These are phyloP conservation scores for Penicillium sp. DNA, from an alignment of 2,329 filamentous ascomycete genomes.

Conservation along the genomic window DNA sequence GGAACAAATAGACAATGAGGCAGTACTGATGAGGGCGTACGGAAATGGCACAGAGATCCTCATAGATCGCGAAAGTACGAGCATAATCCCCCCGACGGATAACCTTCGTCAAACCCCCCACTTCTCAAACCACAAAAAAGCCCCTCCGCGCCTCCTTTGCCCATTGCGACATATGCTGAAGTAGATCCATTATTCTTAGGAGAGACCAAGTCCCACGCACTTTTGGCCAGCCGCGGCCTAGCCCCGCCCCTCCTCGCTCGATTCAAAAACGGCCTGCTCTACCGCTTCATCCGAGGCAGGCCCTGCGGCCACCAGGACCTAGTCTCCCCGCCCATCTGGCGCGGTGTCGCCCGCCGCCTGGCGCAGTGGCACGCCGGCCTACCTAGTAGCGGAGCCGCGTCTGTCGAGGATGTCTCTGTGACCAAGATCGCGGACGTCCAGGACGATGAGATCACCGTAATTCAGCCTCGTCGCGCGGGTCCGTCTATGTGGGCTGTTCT, in stretches of 20 bases:
- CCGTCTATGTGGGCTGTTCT: conserved; percentile 93
- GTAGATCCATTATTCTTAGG: conserved; percentile 43
- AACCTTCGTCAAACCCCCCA: background rate
- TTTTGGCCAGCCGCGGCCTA: conserved; percentile 77
- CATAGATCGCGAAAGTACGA: conserved; percentile 89
- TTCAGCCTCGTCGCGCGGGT: conserved; percentile 54
- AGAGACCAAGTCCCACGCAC: conserved; percentile 70
- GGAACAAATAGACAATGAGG: conserved; percentile 76
- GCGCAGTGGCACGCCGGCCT: conserved; percentile 87
- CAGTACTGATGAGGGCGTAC: conserved; percentile 87
- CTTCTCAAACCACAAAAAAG: background rate
- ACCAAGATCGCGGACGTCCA: conserved; percentile 10
- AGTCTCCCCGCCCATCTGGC: conserved; percentile 70
- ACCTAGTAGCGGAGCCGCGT: conserved; percentile 51
- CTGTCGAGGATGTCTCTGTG: conserved; percentile 19
- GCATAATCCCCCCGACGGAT: conserved; percentile 8
- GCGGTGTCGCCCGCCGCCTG: conserved; percentile 76
- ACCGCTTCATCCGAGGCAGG: conserved; percentile 80
- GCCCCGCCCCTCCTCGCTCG: conserved; percentile 85
- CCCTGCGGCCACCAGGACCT: conserved; percentile 80
- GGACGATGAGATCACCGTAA: conserved; percentile 20
- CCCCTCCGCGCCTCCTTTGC: conserved; percentile 18
- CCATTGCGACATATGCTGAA: conserved; percentile 38
- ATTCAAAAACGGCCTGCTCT: conserved; percentile 94
- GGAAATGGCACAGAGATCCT: conserved; percentile 90